Evolutionary conservation across 345 rosid species (phyloP), one percentile per base, ranked within the genome.

Genomic region (Hibiscus syriacus): DNA sequence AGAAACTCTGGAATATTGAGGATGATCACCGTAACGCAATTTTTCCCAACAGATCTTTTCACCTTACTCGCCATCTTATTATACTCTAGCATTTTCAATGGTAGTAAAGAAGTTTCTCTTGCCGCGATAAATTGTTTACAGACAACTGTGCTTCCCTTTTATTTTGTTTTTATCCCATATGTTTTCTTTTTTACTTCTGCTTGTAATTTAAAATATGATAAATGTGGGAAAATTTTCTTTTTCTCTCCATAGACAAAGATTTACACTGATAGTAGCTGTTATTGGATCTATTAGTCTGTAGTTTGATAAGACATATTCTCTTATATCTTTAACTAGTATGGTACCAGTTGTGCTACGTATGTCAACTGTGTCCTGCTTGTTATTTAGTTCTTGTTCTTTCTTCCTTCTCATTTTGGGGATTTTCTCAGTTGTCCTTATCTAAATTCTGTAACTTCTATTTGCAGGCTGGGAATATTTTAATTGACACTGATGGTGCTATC

Each of bases 401-500:
- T 48, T 48, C 53, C 22, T 17, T 48, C 22, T n/a, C n/a, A n/a
- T n/a, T 48, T 48, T 17, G 53, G 53, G 22, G 53, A 48, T 77
- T 48, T 48, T 17, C 0, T 48, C 53, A 5, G 22, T 46, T 48
- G 6, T 48, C 13, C 9, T 14, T 43, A n/a, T 19, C 6, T 48
- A 48, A 22, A 48, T 48, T n/a, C 17, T 23, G 6, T 5, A 17
- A 48, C 53, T 48, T 43, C 53, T 19, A n/a, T n/a, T 48, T 17
- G 53, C 53, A 48, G 53, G 53, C 53, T 17, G 53, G 53, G 52
- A 48, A 48, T 48, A 48, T 48, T 6, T 17, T 48, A 48, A 17
- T 48, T 17, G 53, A 48, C 17, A 5, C 20, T 48, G 6, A 17
- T 17, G 99, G 99, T 70, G 70, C 87, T 26, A 87, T 93, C 74